Evolutionary conservation across 768 basidiomycete genomes (phyloP), one percentile per base, ranked within the genome.

Genomic region (Astraeus odoratus): DNA sequence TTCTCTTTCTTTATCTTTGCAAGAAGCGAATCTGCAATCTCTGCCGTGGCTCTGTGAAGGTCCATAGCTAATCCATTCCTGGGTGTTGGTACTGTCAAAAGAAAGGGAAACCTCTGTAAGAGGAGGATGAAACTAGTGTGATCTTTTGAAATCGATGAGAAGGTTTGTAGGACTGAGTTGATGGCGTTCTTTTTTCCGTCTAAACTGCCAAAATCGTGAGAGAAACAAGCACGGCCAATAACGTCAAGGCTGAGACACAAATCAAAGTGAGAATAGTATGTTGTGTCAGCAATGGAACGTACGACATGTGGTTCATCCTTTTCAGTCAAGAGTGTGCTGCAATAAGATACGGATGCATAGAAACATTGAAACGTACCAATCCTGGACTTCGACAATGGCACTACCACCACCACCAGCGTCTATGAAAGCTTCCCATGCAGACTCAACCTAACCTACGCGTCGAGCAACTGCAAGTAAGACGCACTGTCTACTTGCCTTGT

Each of bases 171-270:
- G 12, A 50, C 48, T 5, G 66, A 55, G 18, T 49, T 61, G 13
- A 78, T 66, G 3, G 63, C 51, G 3, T 73, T 63, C 22, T 56
- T 56, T 43, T 73, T 67, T 5, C 78, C 78, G 10, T 75, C 69
- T 5, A 81, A 64, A 0, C 74, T 58, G 10, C 70, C 70, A 49
- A 82, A 82, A 52, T 78, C 66, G 51, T 81, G 74, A 5, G 74
- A 73, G 47, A 81, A 81, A 0, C 78, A 76, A 7, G 76, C 77
- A 24, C 80, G 74, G 13, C 80, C 77, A 39, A 82, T 67, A 1
- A 66, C 71, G 51, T 82, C 80, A 4, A 82, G 62, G 9, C 77
- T 79, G n/a, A 3, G 26, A 39, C 8, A 13, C 4, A 16, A 18
- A 4, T 23, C 7, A 34, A 3, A 15, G 18, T 12, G 22, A 5